A percentile compares a stretch with the other conserved stretches of the same genome.
phyloP scores from a whole-genome alignment of 306 rosid genomes.

The Pterocarpus santalinus region DNA sequence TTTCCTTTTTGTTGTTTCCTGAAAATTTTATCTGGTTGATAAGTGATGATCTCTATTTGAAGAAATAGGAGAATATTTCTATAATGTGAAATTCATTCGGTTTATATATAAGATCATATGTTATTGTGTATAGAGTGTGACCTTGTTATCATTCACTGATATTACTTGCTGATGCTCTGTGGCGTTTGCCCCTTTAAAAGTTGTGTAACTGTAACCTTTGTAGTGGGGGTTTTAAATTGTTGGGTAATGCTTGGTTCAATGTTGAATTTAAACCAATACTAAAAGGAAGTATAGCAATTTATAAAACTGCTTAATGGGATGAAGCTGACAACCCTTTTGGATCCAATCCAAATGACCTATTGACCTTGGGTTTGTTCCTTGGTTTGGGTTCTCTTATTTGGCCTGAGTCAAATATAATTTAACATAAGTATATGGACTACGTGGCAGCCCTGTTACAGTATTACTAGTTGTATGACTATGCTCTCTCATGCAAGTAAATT shows the following conservation, averaged over 20 bases:
- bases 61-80: neutral
- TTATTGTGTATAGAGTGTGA: neutral
- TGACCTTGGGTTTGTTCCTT: neutral
- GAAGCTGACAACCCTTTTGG: neutral
- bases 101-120: constrained; percentile 9
- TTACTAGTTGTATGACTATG: neutral
- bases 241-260: constrained; percentile 17
- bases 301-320: neutral
- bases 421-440: neutral
- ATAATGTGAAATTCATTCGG: neutral
- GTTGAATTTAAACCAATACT: neutral
- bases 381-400: constrained; percentile 10
- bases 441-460: neutral
- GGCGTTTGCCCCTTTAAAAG: neutral
- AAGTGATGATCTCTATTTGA: neutral
- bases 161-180: neutral
- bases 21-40: constrained; percentile 20
- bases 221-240: neutral
- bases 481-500: neutral
- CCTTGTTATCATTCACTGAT: neutral
- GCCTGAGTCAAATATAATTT: neutral
- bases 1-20: neutral
- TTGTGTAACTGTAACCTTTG: neutral
- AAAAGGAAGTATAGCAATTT: neutral
- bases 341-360: constrained; percentile 7